Evolutionary conservation across 2,329 filamentous ascomycete genomes (phyloP), one percentile per base, ranked within the genome.

Genomic region (Xylaria sp.): DNA sequence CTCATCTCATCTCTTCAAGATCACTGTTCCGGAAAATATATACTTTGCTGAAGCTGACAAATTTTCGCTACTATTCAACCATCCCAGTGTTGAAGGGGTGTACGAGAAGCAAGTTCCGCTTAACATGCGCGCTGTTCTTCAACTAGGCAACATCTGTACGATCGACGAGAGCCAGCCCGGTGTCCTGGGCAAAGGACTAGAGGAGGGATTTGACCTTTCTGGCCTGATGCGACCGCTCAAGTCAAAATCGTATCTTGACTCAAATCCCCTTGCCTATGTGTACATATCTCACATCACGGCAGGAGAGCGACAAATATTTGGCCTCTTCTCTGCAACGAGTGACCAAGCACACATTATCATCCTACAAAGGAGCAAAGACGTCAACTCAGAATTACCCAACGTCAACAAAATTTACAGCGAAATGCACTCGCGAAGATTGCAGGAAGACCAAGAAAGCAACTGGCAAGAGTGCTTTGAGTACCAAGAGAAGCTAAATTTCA

Each of bases 61-160:
- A 78, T 91, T 98, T 70, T 89, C 91, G 1, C 82, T 91, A 33
- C 84, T 98, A 1, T 95, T 98, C 83, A 94, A 95, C 71, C 94
- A 99, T 78, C 89, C 94, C 0, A 97, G 94, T 79, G 93, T 99
- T 1, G 96, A 99, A 80, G 97, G 97, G 36, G 94, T 99, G 15
- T 99, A 99, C 77, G 97, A 99, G 82, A 95, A 92, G 76, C 92
- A 97, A 73, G 86, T 99, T 1, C 94, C 97, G 0, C 85, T 98
- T 6, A 93, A 93, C 71, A 88, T 97, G 57, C 89, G 95, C 49
- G 96, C 95, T 3, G 88, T 99, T 39, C 87, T 99, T 10, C 92
- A 96, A 74, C 85, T 99, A 0, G 97, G 96, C 51, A 98, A 93
- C 76, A 85, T 92, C 36, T 99, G 96, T 79, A 97, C 94, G 1